Percentiles rank a stretch among this genome's conserved stretches.
Evolutionary conservation across 192 early-diverging fungal species (phyloP).

Genomic region (Coemansia sp.): DNA sequence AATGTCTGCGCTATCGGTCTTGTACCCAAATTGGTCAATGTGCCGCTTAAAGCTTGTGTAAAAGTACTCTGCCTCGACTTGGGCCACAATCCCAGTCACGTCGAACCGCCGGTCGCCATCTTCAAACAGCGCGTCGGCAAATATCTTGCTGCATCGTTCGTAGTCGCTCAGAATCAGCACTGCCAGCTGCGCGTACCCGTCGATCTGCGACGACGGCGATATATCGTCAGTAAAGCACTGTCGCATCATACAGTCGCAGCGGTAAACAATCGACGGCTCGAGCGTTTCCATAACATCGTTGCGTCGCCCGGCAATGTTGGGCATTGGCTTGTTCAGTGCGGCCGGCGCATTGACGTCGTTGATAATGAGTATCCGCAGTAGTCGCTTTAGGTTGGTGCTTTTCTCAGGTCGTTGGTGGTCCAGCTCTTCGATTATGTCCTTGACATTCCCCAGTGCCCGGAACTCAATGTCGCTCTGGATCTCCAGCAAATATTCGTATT

Average conservation of each 20-base stretch:
- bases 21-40: slow-evolving; percentile 43
- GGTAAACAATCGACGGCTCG: slow-evolving; percentile 37
- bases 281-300: slow-evolving; percentile 26
- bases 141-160: slow-evolving; percentile 35
- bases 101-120: slow-evolving; percentile 54
- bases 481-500: slow-evolving; percentile 40
- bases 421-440: slow-evolving; percentile 47
- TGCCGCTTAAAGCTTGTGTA: slow-evolving; percentile 34
- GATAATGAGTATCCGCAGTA: slow-evolving; percentile 17
- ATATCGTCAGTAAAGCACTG: slow-evolving; percentile 46
- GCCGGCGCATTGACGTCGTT: slow-evolving; percentile 44
- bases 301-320: slow-evolving; percentile 38
- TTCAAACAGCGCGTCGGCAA: slow-evolving; percentile 35
- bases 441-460: slow-evolving; percentile 27
- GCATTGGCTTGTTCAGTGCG: slow-evolving; percentile 43
- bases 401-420: slow-evolving; percentile 42
- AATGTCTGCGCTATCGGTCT: slow-evolving; percentile 20
- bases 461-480: slow-evolving; percentile 43
- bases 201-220: slow-evolving; percentile 20
- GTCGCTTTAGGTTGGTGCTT: slow-evolving; percentile 15
- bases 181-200: slow-evolving; percentile 42
- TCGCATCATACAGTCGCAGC: slow-evolving; percentile 37
- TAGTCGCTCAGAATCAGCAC: slow-evolving; percentile 35
- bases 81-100: slow-evolving; percentile 44
- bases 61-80: slow-evolving; percentile 46